Percentiles rank a stretch among this genome's conserved stretches.
These are phyloP conservation scores for Podila epicladia DNA, from an alignment of 192 early-diverging fungal species.

Conservation along the genomic window DNA sequence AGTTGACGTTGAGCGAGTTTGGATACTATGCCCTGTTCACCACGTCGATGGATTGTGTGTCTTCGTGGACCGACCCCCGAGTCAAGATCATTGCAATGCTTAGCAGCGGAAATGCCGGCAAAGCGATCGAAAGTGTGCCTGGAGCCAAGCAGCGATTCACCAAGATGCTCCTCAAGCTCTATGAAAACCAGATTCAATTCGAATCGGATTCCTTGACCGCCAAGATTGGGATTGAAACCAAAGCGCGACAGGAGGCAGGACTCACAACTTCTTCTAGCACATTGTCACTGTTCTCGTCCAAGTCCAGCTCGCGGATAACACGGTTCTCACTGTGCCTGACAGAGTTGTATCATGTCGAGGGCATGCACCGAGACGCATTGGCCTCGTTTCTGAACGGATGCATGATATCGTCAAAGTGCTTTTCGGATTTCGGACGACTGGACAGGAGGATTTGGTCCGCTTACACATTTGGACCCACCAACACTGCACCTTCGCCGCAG, in stretches of 20 bases:
- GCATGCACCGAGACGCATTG: conserved; percentile 30
- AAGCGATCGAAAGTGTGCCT: conserved; percentile 17
- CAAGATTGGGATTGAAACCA: conserved; percentile 14
- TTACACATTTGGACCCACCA: conserved; percentile 6
- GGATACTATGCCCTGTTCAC: conserved; percentile 49
- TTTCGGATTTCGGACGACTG: conserved; percentile 16
- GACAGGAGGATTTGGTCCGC: conserved; percentile 31
- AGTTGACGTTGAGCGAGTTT: conserved; percentile 45
- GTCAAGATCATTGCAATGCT: conserved; percentile 44
- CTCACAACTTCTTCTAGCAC: not conserved
- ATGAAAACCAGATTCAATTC: conserved; percentile 27
- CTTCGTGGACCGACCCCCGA: conserved; percentile 28
- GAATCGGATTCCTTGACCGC: conserved; percentile 21
- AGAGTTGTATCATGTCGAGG: conserved; percentile 38
- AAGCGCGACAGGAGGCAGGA: not conserved
- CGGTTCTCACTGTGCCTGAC: conserved; percentile 33
- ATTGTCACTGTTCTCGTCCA: conserved; percentile 4
- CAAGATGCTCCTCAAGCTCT: conserved; percentile 21
- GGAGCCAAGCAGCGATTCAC: conserved; percentile 20
- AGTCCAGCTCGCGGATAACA: conserved; percentile 12
- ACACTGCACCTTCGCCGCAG: not conserved
- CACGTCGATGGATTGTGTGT: conserved; percentile 37
- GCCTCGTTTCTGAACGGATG: conserved; percentile 40
- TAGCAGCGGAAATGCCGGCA: conserved; percentile 31
- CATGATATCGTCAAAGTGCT: conserved; percentile 35